Conservation (phyloP, 208 protist genomes). For the Trypanosoma platydactyli region DNA sequence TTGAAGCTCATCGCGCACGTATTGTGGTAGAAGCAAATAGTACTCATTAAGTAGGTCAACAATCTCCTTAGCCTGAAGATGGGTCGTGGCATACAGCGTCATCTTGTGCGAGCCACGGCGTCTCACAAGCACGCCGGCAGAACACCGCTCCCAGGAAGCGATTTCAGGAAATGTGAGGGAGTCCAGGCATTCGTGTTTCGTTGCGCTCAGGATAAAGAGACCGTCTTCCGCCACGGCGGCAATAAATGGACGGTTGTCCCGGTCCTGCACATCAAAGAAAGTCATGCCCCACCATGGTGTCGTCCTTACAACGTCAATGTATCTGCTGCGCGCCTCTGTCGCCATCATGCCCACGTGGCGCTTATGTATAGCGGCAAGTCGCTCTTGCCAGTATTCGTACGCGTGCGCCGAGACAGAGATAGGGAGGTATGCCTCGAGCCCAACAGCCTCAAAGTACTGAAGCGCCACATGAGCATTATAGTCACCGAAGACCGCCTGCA, state of each 20-base stretch:
- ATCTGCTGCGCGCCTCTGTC: conserved; percentile 26
- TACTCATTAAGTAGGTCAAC: conserved; percentile 35
- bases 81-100: conserved; percentile 27
- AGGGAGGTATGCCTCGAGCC: conserved; percentile 34
- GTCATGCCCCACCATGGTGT: conserved; percentile 43
- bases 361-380: conserved; percentile 30
- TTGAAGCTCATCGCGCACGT: conserved; percentile 18
- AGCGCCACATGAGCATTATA: conserved; percentile 27
- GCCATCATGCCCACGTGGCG: conserved; percentile 16
- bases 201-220: conserved; percentile 29
- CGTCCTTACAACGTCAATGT: conserved; percentile 31
- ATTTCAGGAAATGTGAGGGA: conserved; percentile 22
- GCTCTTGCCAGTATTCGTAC: conserved; percentile 52
- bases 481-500: conserved; percentile 42
- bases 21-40: conserved; percentile 31
- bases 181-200: conserved; percentile 32
- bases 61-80: conserved; percentile 35
- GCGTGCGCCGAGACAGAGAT: conserved; percentile 37
- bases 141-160: conserved; percentile 21
- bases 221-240: conserved; percentile 43
- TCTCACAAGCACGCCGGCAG: conserved; percentile 28
- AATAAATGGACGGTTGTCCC: conserved; percentile 30
- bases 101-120: conserved; percentile 28
- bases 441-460: conserved; percentile 36
- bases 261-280: conserved; percentile 45